Conservation (phyloP, 805 yeast genomes). For the Peterozyma xylosa region DNA sequence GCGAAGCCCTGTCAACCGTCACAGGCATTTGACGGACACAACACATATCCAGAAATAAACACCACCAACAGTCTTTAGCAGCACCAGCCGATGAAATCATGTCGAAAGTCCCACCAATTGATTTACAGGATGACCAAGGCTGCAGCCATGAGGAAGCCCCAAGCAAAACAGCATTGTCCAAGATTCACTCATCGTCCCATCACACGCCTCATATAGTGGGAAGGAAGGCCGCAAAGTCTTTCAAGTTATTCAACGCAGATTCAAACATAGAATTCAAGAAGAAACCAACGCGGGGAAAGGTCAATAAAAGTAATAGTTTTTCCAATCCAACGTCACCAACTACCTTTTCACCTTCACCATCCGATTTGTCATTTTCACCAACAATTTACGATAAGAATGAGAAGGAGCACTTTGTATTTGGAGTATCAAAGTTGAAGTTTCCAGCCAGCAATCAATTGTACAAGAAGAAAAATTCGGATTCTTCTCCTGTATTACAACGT, state of each 20-base stretch:
- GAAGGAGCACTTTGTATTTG: slow-evolving; percentile 1
- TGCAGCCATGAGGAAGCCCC: too few species aligned
- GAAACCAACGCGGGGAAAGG: not conserved
- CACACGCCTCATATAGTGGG: slow-evolving; percentile 29
- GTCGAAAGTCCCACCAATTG: too few species aligned
- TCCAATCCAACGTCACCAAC: not conserved
- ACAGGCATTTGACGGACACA: too few species aligned
- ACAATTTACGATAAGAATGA: slow-evolving; percentile 2
- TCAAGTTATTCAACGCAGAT: slow-evolving; percentile 38
- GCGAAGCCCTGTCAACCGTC: too few species aligned
- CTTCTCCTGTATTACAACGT: not conserved
- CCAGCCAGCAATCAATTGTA: not conserved
- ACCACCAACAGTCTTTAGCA: too few species aligned
- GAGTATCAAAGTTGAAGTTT: not conserved
- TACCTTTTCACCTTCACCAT: not conserved
- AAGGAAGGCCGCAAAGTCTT: slow-evolving; percentile 50
- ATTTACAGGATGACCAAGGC: too few species aligned
- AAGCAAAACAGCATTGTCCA: too few species aligned
- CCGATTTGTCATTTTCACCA: slow-evolving; percentile 1
- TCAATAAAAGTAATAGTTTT: not conserved
- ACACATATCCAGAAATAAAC: too few species aligned
- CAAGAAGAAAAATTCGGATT: not conserved
- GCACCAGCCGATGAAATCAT: too few species aligned
- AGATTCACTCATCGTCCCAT: not conserved
- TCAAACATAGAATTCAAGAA: not conserved